Evolutionary conservation across 2,329 filamentous ascomycete genomes (phyloP).

Genomic region (Pseudogymnoascus sp.): DNA sequence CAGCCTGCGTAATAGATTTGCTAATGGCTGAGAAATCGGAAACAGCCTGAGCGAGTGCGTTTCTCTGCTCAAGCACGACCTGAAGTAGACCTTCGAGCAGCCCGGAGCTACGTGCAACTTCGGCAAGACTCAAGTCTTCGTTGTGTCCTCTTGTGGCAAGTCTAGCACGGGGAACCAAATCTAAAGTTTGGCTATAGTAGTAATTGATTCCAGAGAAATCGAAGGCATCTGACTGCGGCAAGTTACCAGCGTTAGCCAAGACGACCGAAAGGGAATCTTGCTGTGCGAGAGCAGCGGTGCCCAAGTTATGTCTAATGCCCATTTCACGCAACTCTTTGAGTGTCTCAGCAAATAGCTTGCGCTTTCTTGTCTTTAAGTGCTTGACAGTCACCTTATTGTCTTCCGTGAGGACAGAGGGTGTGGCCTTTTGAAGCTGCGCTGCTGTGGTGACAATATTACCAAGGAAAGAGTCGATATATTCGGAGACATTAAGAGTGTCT

Average conservation of each 20-base stretch:
- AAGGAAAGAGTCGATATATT: constrained; percentile 61
- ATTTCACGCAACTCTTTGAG: constrained; percentile 76
- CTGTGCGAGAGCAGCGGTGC: constrained; percentile 61
- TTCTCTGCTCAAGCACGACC: constrained; percentile 53
- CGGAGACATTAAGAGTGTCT: constrained; percentile 47
- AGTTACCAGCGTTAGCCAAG: constrained; percentile 49
- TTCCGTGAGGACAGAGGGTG: constrained; percentile 70
- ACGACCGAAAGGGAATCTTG: constrained; percentile 66
- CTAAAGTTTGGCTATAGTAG: constrained; percentile 72
- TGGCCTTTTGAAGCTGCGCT: constrained; percentile 71
- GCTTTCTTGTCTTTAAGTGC: constrained; percentile 84
- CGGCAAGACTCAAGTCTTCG: constrained; percentile 73
- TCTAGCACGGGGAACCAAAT: constrained; percentile 62
- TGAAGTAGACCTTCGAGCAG: constrained; percentile 81
- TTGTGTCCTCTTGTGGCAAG: constrained; percentile 65
- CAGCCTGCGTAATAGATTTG: constrained; percentile 18
- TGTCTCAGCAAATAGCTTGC: constrained; percentile 82
- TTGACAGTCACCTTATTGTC: constrained; percentile 80
- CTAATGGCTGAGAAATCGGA: constrained; percentile 19
- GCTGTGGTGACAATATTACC: constrained; percentile 60
- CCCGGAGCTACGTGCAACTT: constrained; percentile 70
- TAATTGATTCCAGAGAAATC: constrained; percentile 49
- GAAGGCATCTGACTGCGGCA: constrained; percentile 22
- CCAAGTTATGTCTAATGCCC: constrained; percentile 80
- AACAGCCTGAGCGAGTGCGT: constrained; percentile 20